A percentile compares a stretch with the other conserved stretches of the same genome.
Evolutionary conservation across 1,284 basidiomycete genomes (phyloP).

Genomic region (Rhodofomes roseus): DNA sequence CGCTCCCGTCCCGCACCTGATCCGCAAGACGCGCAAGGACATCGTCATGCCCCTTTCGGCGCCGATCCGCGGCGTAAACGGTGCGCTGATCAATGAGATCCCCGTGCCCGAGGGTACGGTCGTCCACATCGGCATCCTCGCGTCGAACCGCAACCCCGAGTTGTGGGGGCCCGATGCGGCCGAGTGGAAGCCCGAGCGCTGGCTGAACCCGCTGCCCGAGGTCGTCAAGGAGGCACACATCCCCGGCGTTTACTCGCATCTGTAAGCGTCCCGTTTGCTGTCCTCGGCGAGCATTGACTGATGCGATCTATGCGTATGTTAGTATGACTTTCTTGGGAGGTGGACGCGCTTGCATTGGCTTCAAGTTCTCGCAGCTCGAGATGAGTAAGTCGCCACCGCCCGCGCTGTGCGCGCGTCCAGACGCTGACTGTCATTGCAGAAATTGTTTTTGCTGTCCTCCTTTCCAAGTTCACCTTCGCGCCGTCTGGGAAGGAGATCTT

Average conservation of each 20-base stretch:
- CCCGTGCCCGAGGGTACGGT: constrained; percentile 41
- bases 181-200: constrained; percentile 13
- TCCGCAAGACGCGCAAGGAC: constrained; percentile 31
- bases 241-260: constrained; percentile 17
- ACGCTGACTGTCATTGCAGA: no score
- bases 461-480: constrained; percentile 14
- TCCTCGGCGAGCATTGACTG: background rate
- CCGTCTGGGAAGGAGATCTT: constrained; percentile 14
- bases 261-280: constrained; percentile 6
- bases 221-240: constrained; percentile 12
- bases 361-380: constrained; percentile 18
- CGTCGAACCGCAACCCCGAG: constrained; percentile 35
- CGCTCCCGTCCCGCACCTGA: constrained; percentile 5
- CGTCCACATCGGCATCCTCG: constrained; percentile 35
- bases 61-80: constrained; percentile 37
- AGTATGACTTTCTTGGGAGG: constrained; percentile 23
- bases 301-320: background rate
- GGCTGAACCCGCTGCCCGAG: constrained; percentile 15
- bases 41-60: constrained; percentile 47
- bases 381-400: constrained; percentile 10
- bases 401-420: no score
- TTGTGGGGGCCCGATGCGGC: constrained; percentile 11
- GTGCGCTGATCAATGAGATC: constrained; percentile 35
- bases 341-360: constrained; percentile 18
- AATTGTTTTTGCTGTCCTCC: constrained; percentile 11